phyloP scores from a whole-genome alignment of 1,284 basidiomycete species.

The Cutaneotrichosporon sp. region DNA sequence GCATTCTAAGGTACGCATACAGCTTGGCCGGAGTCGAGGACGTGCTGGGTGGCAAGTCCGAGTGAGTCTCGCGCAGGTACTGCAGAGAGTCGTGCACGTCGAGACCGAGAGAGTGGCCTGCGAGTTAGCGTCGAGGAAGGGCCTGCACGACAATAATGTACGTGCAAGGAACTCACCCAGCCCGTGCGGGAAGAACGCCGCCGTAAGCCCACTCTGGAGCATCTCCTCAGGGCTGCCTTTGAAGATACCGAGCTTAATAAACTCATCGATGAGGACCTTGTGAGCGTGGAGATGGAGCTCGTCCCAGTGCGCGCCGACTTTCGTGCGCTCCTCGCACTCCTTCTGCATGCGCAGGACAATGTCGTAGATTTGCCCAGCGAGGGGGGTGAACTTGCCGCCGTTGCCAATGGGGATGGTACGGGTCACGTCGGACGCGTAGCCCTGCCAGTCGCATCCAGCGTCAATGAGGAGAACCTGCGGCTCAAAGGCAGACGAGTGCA shows the following conservation, averaged over 20 bases:
- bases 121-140: neutral
- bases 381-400: slow-evolving; percentile 73
- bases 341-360: slow-evolving; percentile 84
- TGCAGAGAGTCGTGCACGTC: slow-evolving; percentile 67
- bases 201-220: slow-evolving; percentile 65
- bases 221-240: slow-evolving; percentile 63
- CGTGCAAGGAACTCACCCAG: slow-evolving; percentile 44
- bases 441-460: slow-evolving; percentile 83
- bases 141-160: too few relatives aligned
- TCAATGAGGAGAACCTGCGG: slow-evolving; percentile 85
- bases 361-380: slow-evolving; percentile 72
- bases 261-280: slow-evolving; percentile 66
- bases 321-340: slow-evolving; percentile 57
- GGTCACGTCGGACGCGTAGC: slow-evolving; percentile 47
- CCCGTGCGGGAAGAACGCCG: slow-evolving; percentile 88
- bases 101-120: slow-evolving; percentile 72
- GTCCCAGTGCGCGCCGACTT: slow-evolving; percentile 78
- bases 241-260: slow-evolving; percentile 81
- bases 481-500: slow-evolving; percentile 37
- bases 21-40: slow-evolving; percentile 56
- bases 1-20: slow-evolving; percentile 70
- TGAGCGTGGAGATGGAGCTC: slow-evolving; percentile 75
- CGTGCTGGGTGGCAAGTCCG: slow-evolving; percentile 30
- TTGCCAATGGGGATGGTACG: slow-evolving; percentile 62
- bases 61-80: slow-evolving; percentile 31